Base-by-base conservation (phyloP, 1,284 basidiomycete genomes). In the Irpex sp. region DNA sequence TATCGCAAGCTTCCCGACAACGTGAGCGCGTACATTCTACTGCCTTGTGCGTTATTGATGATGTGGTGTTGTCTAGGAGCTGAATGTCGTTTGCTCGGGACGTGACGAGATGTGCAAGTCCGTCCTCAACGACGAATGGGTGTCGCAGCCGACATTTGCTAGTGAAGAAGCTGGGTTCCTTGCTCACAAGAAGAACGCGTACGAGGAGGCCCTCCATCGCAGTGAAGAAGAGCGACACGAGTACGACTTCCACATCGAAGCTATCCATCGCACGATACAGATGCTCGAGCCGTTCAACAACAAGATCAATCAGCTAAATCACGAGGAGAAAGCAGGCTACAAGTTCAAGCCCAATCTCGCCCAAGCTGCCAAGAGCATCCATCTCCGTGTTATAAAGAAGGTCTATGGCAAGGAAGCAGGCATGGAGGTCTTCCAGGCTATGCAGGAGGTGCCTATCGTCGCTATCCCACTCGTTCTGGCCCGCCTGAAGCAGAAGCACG, bases 161-260 rank as follows among this genome's bases (percentile, higher is more conserved):
- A 96, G 93, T 74, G 97, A 98, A 72, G 94, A 97, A 65, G 87
- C 92, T 1, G 93, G 92, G 0, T 98, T 98, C 79, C 82, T 93
- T 59, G 87, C 94, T 0, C 92, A 96, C 75, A 92, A 92, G 79
- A 98, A 97, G 84, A 99, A 98, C 76, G 83, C 91, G 1, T 98
- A 94, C 76, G 97, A 98, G 74, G 97, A 98, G 72, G 96, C 96
- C 0, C 84, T 98, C n/a, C 96, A 98, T 78, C 92, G 96, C 56
- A 93, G 91, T 60, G 97, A 99, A 73, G 97, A 99, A 75, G 97
- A 99, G 76, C 88, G 97, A 8, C 97, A 98, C 77, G 97, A 98
- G 77, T 99, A 98, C 75, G 97, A 98, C 76, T 99, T 97, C 81
- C 95, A 99, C 76, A 95, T 98, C 71, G 97, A 98, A 74, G 97